Evolutionary conservation across 441 rosid species (phyloP).

Genomic region (Cnidoscolus chayamansa): DNA sequence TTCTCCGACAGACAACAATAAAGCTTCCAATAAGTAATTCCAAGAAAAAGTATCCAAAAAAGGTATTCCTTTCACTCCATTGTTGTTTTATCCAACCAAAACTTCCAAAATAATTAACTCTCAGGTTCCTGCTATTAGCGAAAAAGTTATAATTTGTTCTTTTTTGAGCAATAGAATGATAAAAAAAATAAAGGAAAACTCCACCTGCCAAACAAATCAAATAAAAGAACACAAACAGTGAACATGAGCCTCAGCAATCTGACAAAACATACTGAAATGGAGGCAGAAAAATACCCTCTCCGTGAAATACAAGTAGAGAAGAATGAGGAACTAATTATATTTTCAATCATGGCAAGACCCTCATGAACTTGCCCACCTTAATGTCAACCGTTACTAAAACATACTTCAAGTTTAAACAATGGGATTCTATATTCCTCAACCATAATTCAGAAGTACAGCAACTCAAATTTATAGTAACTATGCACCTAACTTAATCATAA

Average conservation of each 20-base stretch:
- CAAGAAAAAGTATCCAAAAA: not conserved
- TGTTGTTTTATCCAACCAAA: not conserved
- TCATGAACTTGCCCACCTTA: slow-evolving; percentile 7
- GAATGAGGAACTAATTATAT: not conserved
- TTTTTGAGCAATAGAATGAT: not conserved
- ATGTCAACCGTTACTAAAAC: slow-evolving; percentile 6
- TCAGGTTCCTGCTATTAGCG: not conserved
- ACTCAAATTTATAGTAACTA: not conserved
- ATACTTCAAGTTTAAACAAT: not conserved
- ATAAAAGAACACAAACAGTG: not conserved
- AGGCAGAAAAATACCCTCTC: not conserved
- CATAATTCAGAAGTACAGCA: not conserved
- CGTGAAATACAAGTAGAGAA: not conserved
- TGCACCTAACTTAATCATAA: slow-evolving; percentile 6
- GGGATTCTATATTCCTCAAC: not conserved
- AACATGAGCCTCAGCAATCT: not conserved
- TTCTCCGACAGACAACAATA: not conserved
- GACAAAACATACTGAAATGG: not conserved
- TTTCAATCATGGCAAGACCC: not conserved
- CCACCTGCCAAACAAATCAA: not conserved
- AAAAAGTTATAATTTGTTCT: not conserved
- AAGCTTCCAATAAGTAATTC: not conserved
- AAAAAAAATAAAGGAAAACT: not conserved
- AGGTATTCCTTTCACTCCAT: not conserved
- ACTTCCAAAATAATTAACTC: not conserved